These are phyloP conservation scores for Podila horticola DNA, from an alignment of 192 early-diverging fungal species.

Conservation along the genomic window DNA sequence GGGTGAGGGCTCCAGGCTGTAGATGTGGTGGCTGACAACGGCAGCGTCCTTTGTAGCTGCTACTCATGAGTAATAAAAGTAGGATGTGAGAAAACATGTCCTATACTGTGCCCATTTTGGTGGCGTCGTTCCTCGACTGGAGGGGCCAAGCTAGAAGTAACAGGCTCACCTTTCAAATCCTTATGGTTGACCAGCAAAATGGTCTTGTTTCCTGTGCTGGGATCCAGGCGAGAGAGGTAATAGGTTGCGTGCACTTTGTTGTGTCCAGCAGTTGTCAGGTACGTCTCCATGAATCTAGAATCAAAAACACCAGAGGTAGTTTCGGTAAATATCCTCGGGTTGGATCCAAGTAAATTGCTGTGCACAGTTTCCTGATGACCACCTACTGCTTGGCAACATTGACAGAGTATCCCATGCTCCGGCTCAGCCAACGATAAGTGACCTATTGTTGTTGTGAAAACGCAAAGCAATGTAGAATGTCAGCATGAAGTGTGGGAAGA, in stretches of 20 bases:
- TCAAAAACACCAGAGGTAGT: too few relatives aligned
- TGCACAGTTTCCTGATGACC: background rate
- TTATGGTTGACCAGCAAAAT: slow-evolving; percentile 36
- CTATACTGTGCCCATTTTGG: too few relatives aligned
- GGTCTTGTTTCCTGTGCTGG: slow-evolving; percentile 21
- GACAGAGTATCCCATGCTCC: slow-evolving; percentile 51
- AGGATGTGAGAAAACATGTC: background rate
- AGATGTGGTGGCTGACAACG: slow-evolving; percentile 36
- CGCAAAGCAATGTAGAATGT: background rate
- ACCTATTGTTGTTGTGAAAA: slow-evolving; percentile 1
- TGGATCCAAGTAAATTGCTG: background rate
- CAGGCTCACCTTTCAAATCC: slow-evolving; percentile 15
- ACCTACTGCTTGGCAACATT: slow-evolving; percentile 40
- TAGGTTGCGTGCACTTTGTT: slow-evolving; percentile 40
- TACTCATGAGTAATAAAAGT: background rate
- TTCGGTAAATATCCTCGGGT: background rate
- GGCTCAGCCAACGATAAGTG: slow-evolving; percentile 48
- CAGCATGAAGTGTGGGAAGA: background rate
- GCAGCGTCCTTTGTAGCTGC: slow-evolving; percentile 14
- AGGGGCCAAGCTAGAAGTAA: background rate
- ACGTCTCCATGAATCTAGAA: slow-evolving; percentile 37
- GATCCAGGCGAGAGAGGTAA: slow-evolving; percentile 32
- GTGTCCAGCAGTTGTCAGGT: slow-evolving; percentile 19
- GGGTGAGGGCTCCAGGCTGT: slow-evolving; percentile 36
- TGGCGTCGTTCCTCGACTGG: background rate